phyloP scores from a whole-genome alignment of 2,329 filamentous ascomycete genomes.

The Penicillium sp. region DNA sequence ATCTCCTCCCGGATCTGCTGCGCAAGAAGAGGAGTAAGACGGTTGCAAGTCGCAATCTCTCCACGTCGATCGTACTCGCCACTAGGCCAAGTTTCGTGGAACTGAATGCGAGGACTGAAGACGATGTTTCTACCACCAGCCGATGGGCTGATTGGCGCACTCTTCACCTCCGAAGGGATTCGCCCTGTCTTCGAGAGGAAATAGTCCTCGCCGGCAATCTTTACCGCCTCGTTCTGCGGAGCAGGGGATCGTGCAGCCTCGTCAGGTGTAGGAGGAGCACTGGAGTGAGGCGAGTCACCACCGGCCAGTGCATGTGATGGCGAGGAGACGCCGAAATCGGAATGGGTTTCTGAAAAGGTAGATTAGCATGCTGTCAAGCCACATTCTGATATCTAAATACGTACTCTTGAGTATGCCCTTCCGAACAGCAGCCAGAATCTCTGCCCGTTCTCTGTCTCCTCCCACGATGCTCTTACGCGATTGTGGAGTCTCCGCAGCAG shows the following conservation, averaged over 20 bases:
- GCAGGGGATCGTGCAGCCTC: conserved; percentile 61
- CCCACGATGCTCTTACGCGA: conserved; percentile 85
- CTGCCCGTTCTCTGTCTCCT: conserved; percentile 82
- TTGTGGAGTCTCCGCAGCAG: conserved; percentile 46
- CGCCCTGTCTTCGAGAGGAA: conserved; percentile 70
- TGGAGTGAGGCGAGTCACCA: conserved; percentile 77
- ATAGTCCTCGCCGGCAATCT: conserved; percentile 81
- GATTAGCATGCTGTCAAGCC: conserved; percentile 1
- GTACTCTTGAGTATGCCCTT: conserved; percentile 94
- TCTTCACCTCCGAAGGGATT: conserved; percentile 69
- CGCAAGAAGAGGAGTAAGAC: conserved; percentile 90
- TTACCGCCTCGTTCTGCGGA: conserved; percentile 64
- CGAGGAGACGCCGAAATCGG: conserved; percentile 63
- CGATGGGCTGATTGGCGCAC: conserved; percentile 73
- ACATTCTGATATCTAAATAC: conserved; percentile 26
- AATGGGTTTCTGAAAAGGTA: conserved; percentile 41
- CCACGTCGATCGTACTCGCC: conserved; percentile 94
- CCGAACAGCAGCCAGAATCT: conserved; percentile 85
- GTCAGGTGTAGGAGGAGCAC: conserved; percentile 83
- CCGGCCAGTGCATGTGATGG: conserved; percentile 63
- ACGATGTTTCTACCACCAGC: conserved; percentile 52
- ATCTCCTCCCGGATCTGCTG: conserved; percentile 99
- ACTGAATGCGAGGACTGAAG: conserved; percentile 90
- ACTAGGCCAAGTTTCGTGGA: conserved; percentile 93
- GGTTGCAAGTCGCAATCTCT: conserved; percentile 96